Percentiles rank a stretch among this genome's conserved stretches.
Evolutionary conservation across 148 eudicot species (phyloP).

Genomic region (Persicaria maculosa): DNA sequence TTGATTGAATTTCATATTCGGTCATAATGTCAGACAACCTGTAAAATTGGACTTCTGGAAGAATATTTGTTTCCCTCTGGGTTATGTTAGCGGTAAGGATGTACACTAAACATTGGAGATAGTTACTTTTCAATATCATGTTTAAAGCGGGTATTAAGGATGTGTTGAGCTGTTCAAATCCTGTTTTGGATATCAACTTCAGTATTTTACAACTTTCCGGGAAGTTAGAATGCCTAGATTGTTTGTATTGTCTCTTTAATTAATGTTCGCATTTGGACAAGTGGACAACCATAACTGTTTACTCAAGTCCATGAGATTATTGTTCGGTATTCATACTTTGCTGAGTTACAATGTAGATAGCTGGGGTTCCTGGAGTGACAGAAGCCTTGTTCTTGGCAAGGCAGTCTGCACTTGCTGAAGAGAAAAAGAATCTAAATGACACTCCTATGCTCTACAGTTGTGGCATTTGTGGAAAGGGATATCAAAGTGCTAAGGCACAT

Average conservation of each 20-base stretch:
- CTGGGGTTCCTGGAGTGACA: constrained; percentile 98
- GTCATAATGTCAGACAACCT: neutral
- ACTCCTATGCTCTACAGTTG: constrained; percentile 90
- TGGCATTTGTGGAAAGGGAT: constrained; percentile 78
- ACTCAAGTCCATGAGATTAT: neutral
- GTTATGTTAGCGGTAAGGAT: neutral
- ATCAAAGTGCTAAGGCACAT: constrained; percentile 91
- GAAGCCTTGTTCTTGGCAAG: constrained; percentile 80
- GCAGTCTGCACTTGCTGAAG: constrained; percentile 77
- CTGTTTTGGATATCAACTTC: neutral
- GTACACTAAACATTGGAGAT: neutral
- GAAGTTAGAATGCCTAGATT: neutral
- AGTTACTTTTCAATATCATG: neutral
- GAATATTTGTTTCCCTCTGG: neutral
- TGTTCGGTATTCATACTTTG: neutral
- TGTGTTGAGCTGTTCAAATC: neutral
- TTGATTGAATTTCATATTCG: neutral
- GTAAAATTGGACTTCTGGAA: neutral
- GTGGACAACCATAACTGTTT: neutral
- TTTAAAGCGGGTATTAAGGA: neutral
- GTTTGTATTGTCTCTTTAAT: neutral
- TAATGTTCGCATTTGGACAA: neutral
- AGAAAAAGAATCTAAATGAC: constrained; percentile 50
- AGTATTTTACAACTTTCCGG: neutral
- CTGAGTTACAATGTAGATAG: constrained; percentile 39